Evolutionary conservation across 2,329 filamentous ascomycete species (phyloP), one percentile per base, ranked within the genome.

Genomic region (Ophiostoma pallidulum): DNA sequence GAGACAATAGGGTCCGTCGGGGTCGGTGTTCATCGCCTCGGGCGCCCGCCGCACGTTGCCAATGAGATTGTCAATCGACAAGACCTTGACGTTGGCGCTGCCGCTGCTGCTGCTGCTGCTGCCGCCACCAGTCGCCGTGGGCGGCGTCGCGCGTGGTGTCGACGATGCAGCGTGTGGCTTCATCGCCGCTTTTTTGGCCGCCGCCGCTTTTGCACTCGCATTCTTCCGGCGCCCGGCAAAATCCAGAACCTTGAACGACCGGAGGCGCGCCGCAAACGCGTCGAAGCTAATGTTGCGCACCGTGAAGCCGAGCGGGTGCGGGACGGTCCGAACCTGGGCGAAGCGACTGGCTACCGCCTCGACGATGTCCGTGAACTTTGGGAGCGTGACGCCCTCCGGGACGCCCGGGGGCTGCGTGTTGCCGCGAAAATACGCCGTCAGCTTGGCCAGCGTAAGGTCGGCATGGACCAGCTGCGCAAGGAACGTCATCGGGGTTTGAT

Each of bases 361-460:
- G 31, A 54, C 54, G 13, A 54, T 40, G 5, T 53, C 52, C 8
- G 31, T 29, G 24, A 57, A 57, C 0, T 39, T 20, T 4, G 51
- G 51, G 7, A 56, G 50, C 3, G 24, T 41, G 8, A 55, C 50
- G 4, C 44, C 51, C 4, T 48, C 41, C 2, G 52, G 46, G 1
- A 43, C 9, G 8, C 46, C 51, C 1, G 33, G 31, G 8, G 50
- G 50, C 1, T 16, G 31, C 2, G 50, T 45, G 33, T 48, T 53
- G 42, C 55, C 51, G 29, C 54, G 46, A 22, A 50, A 56, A 31
- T 45, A 46, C 16, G 53, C 54, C 16, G 53, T 55, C 26, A 57
- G 48, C 36, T 50, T 51, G 16, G 53, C 56, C n/a, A 57, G 45
- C 3, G 51, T 55, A 1, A 54, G 31, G 37, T 54, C 51, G n/a